Percentiles rank a stretch among this genome's conserved stretches.
These are phyloP conservation scores for Nannochloropsis gaditana DNA, from an alignment of 108 stramenopile species.

Conservation along the genomic window DNA sequence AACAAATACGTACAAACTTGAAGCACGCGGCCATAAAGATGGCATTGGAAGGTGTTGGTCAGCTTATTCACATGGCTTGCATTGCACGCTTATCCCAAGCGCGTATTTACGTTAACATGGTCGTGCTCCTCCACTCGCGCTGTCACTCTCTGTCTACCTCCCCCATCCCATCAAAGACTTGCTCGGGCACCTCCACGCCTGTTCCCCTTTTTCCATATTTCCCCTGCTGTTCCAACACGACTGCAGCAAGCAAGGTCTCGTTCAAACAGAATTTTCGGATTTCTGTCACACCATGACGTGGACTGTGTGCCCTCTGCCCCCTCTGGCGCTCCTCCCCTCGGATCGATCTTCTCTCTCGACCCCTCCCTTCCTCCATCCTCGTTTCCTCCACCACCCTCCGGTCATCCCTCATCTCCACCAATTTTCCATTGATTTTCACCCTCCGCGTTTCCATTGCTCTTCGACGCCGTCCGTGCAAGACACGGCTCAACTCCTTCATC, in stretches of 20 bases:
- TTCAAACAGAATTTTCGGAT: neutral
- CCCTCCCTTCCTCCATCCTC: neutral
- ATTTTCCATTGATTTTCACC: neutral
- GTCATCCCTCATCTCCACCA: neutral
- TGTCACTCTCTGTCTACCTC: neutral
- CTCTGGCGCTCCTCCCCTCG: neutral
- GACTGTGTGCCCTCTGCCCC: too few species aligned
- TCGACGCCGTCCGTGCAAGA: neutral
- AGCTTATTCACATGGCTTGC: too few species aligned
- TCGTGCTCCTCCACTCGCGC: neutral
- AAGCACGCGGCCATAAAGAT: too few species aligned
- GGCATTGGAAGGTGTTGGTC: too few species aligned
- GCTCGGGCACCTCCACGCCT: neutral
- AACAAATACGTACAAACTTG: too few species aligned
- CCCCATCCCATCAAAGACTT: slow-evolving; percentile 7
- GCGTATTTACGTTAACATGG: too few species aligned
- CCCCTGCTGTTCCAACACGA: neutral
- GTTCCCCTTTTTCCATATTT: neutral
- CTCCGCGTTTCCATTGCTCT: neutral
- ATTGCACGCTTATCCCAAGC: too few species aligned
- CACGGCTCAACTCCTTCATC: neutral
- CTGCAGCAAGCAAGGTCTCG: neutral
- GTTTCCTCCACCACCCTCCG: neutral
- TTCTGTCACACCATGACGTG: neutral
- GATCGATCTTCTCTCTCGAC: neutral